Evolutionary conservation across 2,329 filamentous ascomycete genomes (phyloP).

Genomic region (Penicillium sp.): DNA sequence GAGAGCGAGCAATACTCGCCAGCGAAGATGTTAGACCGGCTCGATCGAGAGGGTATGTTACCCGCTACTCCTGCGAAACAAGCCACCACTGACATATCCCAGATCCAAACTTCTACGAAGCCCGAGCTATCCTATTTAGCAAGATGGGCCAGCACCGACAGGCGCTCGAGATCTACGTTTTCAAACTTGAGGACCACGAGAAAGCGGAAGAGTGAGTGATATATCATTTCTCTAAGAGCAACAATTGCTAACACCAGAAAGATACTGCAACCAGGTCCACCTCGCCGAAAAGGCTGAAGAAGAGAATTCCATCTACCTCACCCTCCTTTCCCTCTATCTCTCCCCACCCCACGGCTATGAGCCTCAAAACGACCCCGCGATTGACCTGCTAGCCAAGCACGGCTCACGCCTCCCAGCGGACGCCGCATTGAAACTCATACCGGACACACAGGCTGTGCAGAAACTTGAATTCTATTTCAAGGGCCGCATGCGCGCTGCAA

Average conservation of each 20-base stretch:
- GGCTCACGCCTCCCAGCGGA: conserved; percentile 86
- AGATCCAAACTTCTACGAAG: conserved; percentile 86
- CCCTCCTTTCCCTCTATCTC: conserved; percentile 84
- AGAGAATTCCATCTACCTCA: conserved; percentile 83
- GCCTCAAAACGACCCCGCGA: conserved; percentile 73
- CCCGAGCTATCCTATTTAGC: conserved; percentile 83
- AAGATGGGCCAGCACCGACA: conserved; percentile 96
- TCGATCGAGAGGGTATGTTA: conserved; percentile 73
- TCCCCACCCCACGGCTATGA: conserved; percentile 72
- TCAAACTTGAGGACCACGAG: conserved; percentile 79
- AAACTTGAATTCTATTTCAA: conserved; percentile 89
- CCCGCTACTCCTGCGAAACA: not conserved
- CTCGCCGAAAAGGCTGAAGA: conserved; percentile 58
- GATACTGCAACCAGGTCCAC: conserved; percentile 87
- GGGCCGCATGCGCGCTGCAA: conserved; percentile 83
- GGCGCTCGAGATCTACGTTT: conserved; percentile 95
- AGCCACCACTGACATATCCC: conserved; percentile 8
- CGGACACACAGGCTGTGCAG: conserved; percentile 71
- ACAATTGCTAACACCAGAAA: conserved; percentile 35
- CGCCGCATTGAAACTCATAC: conserved; percentile 83
- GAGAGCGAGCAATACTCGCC: conserved; percentile 79
- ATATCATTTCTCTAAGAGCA: not conserved
- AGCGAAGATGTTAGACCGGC: conserved; percentile 70
- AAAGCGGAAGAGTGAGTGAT: conserved; percentile 85
- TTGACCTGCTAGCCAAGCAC: conserved; percentile 86